Evolutionary conservation across 1,139 yeast genomes (phyloP).

Genomic region (Diutina rugosa): DNA sequence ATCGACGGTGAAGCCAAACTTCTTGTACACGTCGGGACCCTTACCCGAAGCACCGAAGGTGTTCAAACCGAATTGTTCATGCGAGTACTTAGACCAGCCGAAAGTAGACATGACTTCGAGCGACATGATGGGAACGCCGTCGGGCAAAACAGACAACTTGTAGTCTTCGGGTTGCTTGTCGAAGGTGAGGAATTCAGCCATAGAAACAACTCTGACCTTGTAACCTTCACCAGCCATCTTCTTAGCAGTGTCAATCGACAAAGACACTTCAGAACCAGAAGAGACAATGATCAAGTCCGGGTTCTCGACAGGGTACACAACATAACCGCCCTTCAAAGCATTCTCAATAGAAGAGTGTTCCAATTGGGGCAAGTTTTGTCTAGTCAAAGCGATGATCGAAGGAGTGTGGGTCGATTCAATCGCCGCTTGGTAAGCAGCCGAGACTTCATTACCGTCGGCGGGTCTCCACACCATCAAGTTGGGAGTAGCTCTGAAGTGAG

Average conservation of each 20-base stretch:
- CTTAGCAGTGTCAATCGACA: constrained; percentile 63
- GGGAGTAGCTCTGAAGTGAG: constrained; percentile 96
- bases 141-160: constrained; percentile 80
- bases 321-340: constrained; percentile 94
- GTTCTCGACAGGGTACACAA: constrained; percentile 43
- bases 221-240: constrained; percentile 50
- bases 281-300: constrained; percentile 77
- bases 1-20: constrained; percentile 85
- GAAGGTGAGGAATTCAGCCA: constrained; percentile 90
- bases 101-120: constrained; percentile 87
- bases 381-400: constrained; percentile 80
- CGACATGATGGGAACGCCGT: constrained; percentile 85
- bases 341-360: constrained; percentile 87
- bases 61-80: constrained; percentile 92
- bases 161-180: constrained; percentile 74
- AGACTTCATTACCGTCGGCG: constrained; percentile 98
- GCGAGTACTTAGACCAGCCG: constrained; percentile 95
- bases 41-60: constrained; percentile 97
- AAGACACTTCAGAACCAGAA: constrained; percentile 92
- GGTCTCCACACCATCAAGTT: constrained; percentile 98
- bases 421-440: constrained; percentile 89
- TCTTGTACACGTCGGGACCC: constrained; percentile 70
- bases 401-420: constrained; percentile 67
- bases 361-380: constrained; percentile 96
- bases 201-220: constrained; percentile 73